A percentile compares a stretch with the other conserved stretches of the same genome.
Evolutionary conservation across 345 rosid species (phyloP).

Genomic region (Nasturtium officinale): DNA sequence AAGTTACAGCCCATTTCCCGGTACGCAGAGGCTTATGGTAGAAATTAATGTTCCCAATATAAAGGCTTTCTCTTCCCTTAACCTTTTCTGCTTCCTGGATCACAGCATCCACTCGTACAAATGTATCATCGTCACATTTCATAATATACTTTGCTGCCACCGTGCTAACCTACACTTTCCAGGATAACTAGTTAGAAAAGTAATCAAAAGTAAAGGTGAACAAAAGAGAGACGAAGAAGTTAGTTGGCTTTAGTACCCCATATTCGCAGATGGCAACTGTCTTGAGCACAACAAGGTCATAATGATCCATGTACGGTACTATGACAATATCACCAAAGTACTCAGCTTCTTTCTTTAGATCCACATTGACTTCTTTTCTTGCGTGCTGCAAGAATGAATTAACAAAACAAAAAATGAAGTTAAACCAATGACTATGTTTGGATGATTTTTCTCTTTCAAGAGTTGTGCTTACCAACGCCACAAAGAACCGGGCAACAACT

Average conservation of each 20-base stretch:
- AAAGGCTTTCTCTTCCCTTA: conserved; percentile 63
- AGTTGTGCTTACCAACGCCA: conserved; percentile 71
- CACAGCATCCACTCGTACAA: conserved; percentile 81
- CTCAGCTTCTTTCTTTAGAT: conserved; percentile 88
- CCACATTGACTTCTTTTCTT: conserved; percentile 84
- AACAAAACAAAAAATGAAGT: conserved; percentile 2
- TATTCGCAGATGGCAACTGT: conserved; percentile 97
- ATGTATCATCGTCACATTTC: conserved; percentile 98
- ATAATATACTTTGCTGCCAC: conserved; percentile 62
- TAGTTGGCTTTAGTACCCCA: conserved; percentile 57
- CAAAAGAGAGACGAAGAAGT: not conserved
- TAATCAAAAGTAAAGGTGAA: not conserved
- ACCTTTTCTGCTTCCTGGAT: conserved; percentile 69
- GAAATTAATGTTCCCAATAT: conserved; percentile 90
- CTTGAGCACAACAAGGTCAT: conserved; percentile 91
- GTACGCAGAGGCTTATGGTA: conserved; percentile 83
- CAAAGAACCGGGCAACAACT: conserved; percentile 91
- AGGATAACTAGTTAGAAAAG: not conserved
- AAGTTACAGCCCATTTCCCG: conserved; percentile 98
- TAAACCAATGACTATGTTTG: not conserved
- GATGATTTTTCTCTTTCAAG: not conserved
- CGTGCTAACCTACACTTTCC: conserved; percentile 41
- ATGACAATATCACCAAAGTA: conserved; percentile 91
- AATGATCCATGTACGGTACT: conserved; percentile 96
- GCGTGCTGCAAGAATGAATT: conserved; percentile 56